Percentiles rank a stretch among this genome's conserved stretches.
Evolutionary conservation across 257 asterid species (phyloP).

Genomic region (Forsythia viridissima): DNA sequence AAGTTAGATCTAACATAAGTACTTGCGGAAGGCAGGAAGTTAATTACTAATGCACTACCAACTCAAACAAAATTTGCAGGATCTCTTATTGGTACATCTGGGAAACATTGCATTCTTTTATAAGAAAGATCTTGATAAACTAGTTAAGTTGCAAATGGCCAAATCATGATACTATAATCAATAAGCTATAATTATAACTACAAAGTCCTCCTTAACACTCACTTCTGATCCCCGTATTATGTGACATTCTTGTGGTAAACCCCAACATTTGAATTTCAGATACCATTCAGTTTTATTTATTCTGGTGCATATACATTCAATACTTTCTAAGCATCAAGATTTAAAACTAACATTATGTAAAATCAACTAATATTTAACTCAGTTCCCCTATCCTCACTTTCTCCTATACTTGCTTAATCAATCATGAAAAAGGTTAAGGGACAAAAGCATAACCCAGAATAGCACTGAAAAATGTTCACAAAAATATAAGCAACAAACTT

Average conservation of each 20-base stretch:
- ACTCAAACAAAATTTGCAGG: neutral
- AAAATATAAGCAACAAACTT: neutral
- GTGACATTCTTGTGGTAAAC: neutral
- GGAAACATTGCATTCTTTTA: neutral
- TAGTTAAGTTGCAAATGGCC: neutral
- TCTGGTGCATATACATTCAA: neutral
- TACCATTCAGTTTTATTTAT: neutral
- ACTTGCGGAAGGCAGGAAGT: neutral
- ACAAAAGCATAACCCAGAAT: no score
- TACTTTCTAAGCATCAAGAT: neutral
- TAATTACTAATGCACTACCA: neutral
- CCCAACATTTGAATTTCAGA: neutral
- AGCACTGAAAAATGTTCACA: neutral
- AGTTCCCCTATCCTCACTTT: neutral
- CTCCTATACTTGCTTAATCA: neutral
- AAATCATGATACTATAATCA: neutral
- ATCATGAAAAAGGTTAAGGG: neutral
- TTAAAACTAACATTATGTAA: neutral
- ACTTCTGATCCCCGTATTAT: neutral
- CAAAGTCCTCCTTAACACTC: neutral
- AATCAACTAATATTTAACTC: neutral
- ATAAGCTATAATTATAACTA: neutral
- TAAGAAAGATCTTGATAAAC: constrained; percentile 8
- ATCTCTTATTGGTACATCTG: neutral
- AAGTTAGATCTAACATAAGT: neutral